A percentile compares a stretch with the other conserved stretches of the same genome.
phyloP scores from a whole-genome alignment of 2,329 filamentous ascomycete genomes.

The Cytospora paraplurivora region DNA sequence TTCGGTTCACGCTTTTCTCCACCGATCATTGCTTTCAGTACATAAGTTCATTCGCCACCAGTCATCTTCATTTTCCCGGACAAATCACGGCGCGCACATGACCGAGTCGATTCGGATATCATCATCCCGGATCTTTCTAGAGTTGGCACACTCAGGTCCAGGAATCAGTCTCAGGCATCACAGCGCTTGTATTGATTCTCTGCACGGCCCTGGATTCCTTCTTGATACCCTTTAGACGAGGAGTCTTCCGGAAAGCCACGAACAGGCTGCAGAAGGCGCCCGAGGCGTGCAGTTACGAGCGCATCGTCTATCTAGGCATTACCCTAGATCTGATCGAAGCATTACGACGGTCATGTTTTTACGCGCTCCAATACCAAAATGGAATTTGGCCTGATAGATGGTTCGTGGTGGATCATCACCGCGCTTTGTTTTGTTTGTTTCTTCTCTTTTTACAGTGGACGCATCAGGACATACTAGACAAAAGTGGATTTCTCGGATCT shows the following conservation, averaged over 20 bases:
- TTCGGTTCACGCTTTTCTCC: slow-evolving; percentile 32
- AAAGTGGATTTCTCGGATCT: slow-evolving; percentile 68
- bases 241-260: slow-evolving; percentile 35
- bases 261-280: slow-evolving; percentile 35
- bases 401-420: slow-evolving; percentile 38
- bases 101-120: slow-evolving; percentile 34
- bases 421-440: slow-evolving; percentile 31
- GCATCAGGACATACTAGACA: slow-evolving; percentile 56
- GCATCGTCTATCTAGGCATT: slow-evolving; percentile 34
- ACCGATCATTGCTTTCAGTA: slow-evolving; percentile 32
- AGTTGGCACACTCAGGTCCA: slow-evolving; percentile 40
- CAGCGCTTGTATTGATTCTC: slow-evolving; percentile 43
- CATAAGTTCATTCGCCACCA: slow-evolving; percentile 44
- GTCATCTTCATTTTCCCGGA: slow-evolving; percentile 35
- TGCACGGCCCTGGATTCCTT: slow-evolving; percentile 39
- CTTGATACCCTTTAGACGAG: slow-evolving; percentile 45
- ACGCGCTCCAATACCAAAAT: slow-evolving; percentile 40
- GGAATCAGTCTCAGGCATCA: slow-evolving; percentile 40
- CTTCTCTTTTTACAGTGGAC: slow-evolving; percentile 31
- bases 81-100: slow-evolving; percentile 42
- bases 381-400: slow-evolving; percentile 43
- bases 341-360: slow-evolving; percentile 46
- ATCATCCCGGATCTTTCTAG: slow-evolving; percentile 35
- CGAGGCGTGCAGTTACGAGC: slow-evolving; percentile 36
- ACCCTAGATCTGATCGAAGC: slow-evolving; percentile 39